Evolutionary conservation across 1,284 basidiomycete genomes (phyloP).

Genomic region (Inonotus hispidus): DNA sequence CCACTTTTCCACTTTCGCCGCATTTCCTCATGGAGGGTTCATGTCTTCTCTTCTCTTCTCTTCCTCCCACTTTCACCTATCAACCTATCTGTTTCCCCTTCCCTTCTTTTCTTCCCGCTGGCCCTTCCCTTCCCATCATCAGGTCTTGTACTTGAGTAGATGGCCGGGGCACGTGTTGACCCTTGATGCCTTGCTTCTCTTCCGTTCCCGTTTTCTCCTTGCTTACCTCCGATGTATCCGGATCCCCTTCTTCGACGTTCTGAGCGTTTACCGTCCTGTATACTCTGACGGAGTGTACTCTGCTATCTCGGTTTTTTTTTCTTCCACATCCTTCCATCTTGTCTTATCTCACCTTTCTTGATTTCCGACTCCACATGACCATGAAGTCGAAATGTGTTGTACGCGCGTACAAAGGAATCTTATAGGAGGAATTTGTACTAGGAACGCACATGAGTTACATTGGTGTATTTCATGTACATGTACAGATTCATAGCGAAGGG

Average conservation of each 20-base stretch:
- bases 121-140: constrained; percentile 6
- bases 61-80: background rate
- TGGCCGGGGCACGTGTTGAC: constrained; percentile 7
- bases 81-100: background rate
- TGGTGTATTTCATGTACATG: background rate
- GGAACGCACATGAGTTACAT: constrained; percentile 1
- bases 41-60: constrained; percentile 10
- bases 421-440: constrained; percentile 24
- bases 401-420: background rate
- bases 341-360: background rate
- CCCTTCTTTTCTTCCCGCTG: constrained; percentile 6
- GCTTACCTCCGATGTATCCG: background rate
- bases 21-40: constrained; percentile 17
- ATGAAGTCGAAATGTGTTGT: too few species aligned
- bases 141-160: too few species aligned
- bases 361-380: constrained; percentile 3
- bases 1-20: constrained; percentile 17
- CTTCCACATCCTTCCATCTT: background rate
- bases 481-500: constrained; percentile 35
- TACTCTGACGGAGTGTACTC: too few species aligned
- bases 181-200: constrained; percentile 9
- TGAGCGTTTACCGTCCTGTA: too few species aligned
- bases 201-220: background rate
- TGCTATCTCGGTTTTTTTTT: too few species aligned
- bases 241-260: background rate